A percentile compares a stretch with the other conserved stretches of the same genome.
Conservation (phyloP, 495 filamentous ascomycete genomes). For the Hypoxylon crocopeplum region DNA sequence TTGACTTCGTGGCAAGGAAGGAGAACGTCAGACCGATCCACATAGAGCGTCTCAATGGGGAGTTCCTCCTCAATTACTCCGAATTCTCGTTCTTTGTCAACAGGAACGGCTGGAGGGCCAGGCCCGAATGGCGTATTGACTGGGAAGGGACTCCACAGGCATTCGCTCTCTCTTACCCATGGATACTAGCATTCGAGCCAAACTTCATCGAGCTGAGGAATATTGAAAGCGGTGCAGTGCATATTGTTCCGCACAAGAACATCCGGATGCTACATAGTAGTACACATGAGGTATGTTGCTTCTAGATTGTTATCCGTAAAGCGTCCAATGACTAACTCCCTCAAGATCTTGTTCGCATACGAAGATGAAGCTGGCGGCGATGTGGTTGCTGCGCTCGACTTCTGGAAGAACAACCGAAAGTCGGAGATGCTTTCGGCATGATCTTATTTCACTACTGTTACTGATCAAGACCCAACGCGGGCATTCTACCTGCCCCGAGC, state of each 20-base stretch:
- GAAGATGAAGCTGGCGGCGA: slow-evolving; percentile 96
- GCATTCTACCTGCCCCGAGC: slow-evolving; percentile 8
- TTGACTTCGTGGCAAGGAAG: slow-evolving; percentile 93
- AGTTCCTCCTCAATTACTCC: slow-evolving; percentile 97
- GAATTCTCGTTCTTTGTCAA: slow-evolving; percentile 99
- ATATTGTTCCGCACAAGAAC: slow-evolving; percentile 94
- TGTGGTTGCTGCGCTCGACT: slow-evolving; percentile 93
- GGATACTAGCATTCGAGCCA: slow-evolving; percentile 97
- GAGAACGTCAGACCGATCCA: slow-evolving; percentile 96
- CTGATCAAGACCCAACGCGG: slow-evolving; percentile 6
- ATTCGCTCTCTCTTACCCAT: slow-evolving; percentile 93
- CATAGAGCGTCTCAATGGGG: slow-evolving; percentile 93
- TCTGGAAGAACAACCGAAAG: slow-evolving; percentile 76
- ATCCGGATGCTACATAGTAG: slow-evolving; percentile 97
- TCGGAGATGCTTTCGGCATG: slow-evolving; percentile 41
- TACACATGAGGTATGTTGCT: slow-evolving; percentile 84
- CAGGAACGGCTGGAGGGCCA: slow-evolving; percentile 94
- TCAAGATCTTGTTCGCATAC: slow-evolving; percentile 73
- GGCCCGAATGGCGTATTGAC: slow-evolving; percentile 94
- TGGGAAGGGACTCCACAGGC: slow-evolving; percentile 94
- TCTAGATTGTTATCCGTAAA: no score
- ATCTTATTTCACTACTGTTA: slow-evolving; percentile 6
- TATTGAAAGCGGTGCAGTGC: slow-evolving; percentile 89
- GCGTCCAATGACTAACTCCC: no score
- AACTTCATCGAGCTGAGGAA: slow-evolving; percentile 97